A percentile compares a stretch with the other conserved stretches of the same genome.
Conservation (phyloP, 345 rosid genomes). For the Erysimum cheiranthoides region DNA sequence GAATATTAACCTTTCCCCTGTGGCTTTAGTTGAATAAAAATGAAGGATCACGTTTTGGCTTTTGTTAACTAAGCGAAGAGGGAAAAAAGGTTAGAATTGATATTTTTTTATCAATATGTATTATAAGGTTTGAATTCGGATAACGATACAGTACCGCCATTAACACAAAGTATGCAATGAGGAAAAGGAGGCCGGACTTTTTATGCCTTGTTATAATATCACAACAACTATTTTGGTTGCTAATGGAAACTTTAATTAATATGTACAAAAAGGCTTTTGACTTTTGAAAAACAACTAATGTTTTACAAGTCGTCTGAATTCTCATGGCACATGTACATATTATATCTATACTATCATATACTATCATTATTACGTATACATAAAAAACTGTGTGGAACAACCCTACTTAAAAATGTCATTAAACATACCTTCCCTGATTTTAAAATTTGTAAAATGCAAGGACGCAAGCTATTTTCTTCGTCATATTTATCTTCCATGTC, state of each 20-base stretch:
- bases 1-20: no score
- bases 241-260: background rate
- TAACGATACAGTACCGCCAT: no score
- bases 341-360: background rate
- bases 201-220: background rate
- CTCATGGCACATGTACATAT: constrained; percentile 11
- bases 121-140: no score
- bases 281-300: constrained; percentile 28
- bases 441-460: background rate
- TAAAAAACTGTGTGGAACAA: background rate
- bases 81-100: no score
- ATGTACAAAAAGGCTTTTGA: constrained; percentile 11
- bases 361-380: background rate
- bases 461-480: no score
- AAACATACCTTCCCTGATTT: background rate
- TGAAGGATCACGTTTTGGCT: no score
- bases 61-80: no score
- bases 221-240: background rate
- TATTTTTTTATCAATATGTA: no score
- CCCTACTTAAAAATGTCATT: background rate
- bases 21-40: no score
- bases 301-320: constrained; percentile 6
- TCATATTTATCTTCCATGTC: no score
- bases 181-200: background rate
- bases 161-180: background rate